These are phyloP conservation scores for Leccinellum rugosiceps DNA, from an alignment of 768 basidiomycete species.

Conservation along the genomic window DNA sequence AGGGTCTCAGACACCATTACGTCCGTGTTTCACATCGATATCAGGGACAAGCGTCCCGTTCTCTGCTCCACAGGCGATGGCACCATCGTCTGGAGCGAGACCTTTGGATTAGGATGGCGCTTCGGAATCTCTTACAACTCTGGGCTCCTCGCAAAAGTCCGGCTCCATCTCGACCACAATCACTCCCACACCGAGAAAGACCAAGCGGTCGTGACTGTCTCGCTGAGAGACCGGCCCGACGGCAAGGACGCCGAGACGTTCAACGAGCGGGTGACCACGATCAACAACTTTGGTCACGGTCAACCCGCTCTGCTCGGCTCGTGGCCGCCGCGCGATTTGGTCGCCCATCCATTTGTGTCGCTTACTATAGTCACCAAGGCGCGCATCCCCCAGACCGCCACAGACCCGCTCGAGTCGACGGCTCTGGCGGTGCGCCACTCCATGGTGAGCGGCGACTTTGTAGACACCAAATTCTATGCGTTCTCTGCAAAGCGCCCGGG, in stretches of 20 bases:
- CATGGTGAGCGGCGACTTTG: slow-evolving; percentile 24
- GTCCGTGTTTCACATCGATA: slow-evolving; percentile 23
- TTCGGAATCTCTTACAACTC: slow-evolving; percentile 21
- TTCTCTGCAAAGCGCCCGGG: slow-evolving; percentile 19
- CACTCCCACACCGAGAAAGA: slow-evolving; percentile 20
- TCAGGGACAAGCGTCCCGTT: slow-evolving; percentile 19
- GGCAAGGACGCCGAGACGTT: slow-evolving; percentile 1
- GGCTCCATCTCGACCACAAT: slow-evolving; percentile 29
- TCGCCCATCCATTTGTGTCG: slow-evolving; percentile 18
- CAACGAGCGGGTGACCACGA: slow-evolving; percentile 15
- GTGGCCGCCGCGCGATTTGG: slow-evolving; percentile 13
- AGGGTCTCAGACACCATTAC: slow-evolving; percentile 25
- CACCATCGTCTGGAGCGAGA: slow-evolving; percentile 22
- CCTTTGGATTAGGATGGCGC: slow-evolving; percentile 29
- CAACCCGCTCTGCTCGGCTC: slow-evolving; percentile 24
- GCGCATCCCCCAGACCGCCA: slow-evolving; percentile 1
- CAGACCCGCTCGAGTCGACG: slow-evolving; percentile 16
- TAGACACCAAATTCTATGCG: slow-evolving; percentile 29
- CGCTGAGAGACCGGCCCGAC: slow-evolving; percentile 1
- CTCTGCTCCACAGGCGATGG: slow-evolving; percentile 7
- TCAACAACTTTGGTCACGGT: slow-evolving; percentile 27
- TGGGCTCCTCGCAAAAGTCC: slow-evolving; percentile 25
- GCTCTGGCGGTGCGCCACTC: slow-evolving; percentile 22
- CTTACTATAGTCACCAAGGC: slow-evolving; percentile 21
- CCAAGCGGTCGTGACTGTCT: slow-evolving; percentile 11